Evolutionary conservation across 495 filamentous ascomycete species (phyloP).

Genomic region (Penicillium alfredii): DNA sequence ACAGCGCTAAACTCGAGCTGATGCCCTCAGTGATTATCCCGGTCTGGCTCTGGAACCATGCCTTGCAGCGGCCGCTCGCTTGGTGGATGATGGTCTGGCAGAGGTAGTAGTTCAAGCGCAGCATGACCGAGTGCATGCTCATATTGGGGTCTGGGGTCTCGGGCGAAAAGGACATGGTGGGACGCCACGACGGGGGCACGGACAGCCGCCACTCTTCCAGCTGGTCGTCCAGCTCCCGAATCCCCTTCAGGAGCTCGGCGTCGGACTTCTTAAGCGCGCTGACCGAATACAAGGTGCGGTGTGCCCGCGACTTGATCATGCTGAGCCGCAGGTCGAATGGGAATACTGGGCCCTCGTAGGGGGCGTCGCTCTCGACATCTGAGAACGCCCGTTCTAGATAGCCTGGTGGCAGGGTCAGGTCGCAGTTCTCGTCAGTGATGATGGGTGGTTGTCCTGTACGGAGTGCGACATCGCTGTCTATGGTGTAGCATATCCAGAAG

Average conservation of each 20-base stretch:
- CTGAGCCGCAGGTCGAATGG: constrained; percentile 45
- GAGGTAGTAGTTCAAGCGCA: constrained; percentile 47
- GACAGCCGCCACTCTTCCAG: constrained; percentile 46
- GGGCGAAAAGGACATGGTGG: constrained; percentile 36
- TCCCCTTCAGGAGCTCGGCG: constrained; percentile 46
- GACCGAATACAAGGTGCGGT: constrained; percentile 43
- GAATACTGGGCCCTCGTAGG: constrained; percentile 31
- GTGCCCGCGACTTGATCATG: constrained; percentile 46
- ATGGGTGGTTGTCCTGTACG: constrained; percentile 48
- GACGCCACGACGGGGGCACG: constrained; percentile 37
- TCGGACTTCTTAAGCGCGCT: constrained; percentile 43
- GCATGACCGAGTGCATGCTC: constrained; percentile 40
- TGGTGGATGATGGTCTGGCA: constrained; percentile 48
- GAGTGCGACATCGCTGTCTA: constrained; percentile 47
- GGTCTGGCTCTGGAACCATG: constrained; percentile 29
- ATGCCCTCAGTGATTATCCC: constrained; percentile 42
- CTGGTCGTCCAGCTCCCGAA: constrained; percentile 48
- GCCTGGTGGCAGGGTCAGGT: constrained; percentile 42
- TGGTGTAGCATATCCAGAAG: constrained; percentile 49
- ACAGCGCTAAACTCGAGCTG: constrained; percentile 42
- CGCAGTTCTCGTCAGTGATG: constrained; percentile 48
- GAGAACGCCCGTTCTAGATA: constrained; percentile 34
- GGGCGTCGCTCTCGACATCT: constrained; percentile 19
- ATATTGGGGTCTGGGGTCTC: constrained; percentile 31
- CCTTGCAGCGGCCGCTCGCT: constrained; percentile 43